Evolutionary conservation across 1,284 basidiomycete genomes (phyloP).

Genomic region (Ustilago vetiveriae): DNA sequence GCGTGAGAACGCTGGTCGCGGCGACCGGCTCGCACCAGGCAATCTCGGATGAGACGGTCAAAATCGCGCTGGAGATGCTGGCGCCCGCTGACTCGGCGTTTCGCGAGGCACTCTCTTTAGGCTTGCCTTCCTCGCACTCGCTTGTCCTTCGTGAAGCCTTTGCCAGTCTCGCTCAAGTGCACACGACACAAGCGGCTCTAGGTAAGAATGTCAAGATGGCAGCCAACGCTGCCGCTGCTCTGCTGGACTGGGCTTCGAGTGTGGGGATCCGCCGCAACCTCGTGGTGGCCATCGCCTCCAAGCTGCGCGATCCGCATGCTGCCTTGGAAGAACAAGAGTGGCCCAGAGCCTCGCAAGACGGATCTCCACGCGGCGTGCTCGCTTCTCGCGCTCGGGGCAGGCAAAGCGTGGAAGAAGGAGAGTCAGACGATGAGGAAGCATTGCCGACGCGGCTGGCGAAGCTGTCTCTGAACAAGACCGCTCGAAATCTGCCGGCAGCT

Average conservation of each 20-base stretch:
- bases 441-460: constrained; percentile 37
- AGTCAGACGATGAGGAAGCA: constrained; percentile 25
- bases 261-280: constrained; percentile 48
- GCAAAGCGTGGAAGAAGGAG: constrained; percentile 4
- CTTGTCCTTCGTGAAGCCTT: constrained; percentile 41
- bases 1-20: constrained; percentile 30
- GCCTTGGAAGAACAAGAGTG: constrained; percentile 21
- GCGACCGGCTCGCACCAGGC: constrained; percentile 14
- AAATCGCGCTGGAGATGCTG: constrained; percentile 36
- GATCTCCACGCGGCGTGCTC: neutral
- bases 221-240: constrained; percentile 37
- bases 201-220: constrained; percentile 44
- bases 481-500: neutral
- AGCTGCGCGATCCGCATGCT: constrained; percentile 13
- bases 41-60: constrained; percentile 43
- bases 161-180: constrained; percentile 42
- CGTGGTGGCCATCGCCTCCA: constrained; percentile 43
- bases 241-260: constrained; percentile 41
- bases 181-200: constrained; percentile 43
- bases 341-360: constrained; percentile 9
- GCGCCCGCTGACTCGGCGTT: constrained; percentile 39
- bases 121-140: constrained; percentile 34
- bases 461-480: constrained; percentile 21
- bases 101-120: constrained; percentile 37
- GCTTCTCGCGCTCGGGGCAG: neutral